A percentile compares a stretch with the other conserved stretches of the same genome.
These are phyloP conservation scores for Cephaloascus fragrans DNA, from an alignment of 805 yeast species.

Conservation along the genomic window DNA sequence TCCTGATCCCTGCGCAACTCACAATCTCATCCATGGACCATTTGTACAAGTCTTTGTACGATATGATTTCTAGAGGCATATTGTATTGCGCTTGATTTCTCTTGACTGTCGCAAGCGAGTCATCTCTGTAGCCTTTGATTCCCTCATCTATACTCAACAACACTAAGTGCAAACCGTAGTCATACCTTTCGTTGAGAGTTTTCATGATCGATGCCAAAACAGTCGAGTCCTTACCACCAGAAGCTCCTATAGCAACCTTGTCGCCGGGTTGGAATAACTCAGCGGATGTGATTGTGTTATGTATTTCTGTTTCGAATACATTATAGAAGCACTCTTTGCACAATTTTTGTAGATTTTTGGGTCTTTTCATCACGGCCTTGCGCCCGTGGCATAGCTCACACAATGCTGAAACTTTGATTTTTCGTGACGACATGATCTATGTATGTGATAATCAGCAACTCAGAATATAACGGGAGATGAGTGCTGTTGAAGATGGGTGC, in stretches of 20 bases:
- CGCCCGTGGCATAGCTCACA: conserved; percentile 82
- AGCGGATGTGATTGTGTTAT: conserved; percentile 69
- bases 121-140: conserved; percentile 93
- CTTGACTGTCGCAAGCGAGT: conserved; percentile 92
- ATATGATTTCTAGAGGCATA: conserved; percentile 72
- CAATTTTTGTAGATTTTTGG: conserved; percentile 81
- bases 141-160: conserved; percentile 92
- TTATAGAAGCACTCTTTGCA: conserved; percentile 86
- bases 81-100: conserved; percentile 80
- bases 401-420: conserved; percentile 30
- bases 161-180: conserved; percentile 80
- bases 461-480: too few species aligned
- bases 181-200: conserved; percentile 75
- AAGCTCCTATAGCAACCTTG: conserved; percentile 92
- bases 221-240: conserved; percentile 98
- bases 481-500: too few species aligned
- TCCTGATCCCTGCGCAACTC: conserved; percentile 84
- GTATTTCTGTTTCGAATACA: conserved; percentile 93
- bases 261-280: conserved; percentile 74
- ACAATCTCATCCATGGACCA: conserved; percentile 99
- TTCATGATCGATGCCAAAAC: conserved; percentile 86
- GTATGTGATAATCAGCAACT: too few species aligned
- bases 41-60: conserved; percentile 81
- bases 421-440: conserved; percentile 1
- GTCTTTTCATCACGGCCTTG: conserved; percentile 83